Percentiles rank a stretch among this genome's conserved stretches.
Conservation (phyloP, 192 early-diverging fungal genomes). For the Irineochytrium annulatum region DNA sequence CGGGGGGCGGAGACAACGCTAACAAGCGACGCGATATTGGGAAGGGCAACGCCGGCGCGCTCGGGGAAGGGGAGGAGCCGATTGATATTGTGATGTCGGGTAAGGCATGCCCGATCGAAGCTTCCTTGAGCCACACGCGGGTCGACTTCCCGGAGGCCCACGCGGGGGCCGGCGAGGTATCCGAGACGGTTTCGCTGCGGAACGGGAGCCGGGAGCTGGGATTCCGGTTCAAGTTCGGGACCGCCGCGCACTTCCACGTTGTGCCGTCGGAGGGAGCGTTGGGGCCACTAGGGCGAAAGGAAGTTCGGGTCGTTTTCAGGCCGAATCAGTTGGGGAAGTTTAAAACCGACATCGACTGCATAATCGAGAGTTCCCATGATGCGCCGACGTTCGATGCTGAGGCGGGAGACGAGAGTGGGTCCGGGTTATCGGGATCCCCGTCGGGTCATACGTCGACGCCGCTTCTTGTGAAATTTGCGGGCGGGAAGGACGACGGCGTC, state of each 20-base stretch:
- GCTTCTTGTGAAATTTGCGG: background rate
- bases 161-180: background rate
- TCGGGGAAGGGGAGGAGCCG: slow-evolving; percentile 24
- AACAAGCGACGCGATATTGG: background rate
- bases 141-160: slow-evolving; percentile 22
- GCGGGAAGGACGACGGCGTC: too few relatives aligned
- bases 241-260: slow-evolving; percentile 40
- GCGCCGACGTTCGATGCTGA: slow-evolving; percentile 9
- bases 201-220: slow-evolving; percentile 31
- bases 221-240: slow-evolving; percentile 24
- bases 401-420: background rate
- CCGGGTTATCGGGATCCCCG: too few relatives aligned
- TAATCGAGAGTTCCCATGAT: background rate
- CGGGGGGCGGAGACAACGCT: background rate
- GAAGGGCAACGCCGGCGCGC: background rate
- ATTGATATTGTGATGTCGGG: slow-evolving; percentile 31
- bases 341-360: slow-evolving; percentile 16
- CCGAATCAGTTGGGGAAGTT: slow-evolving; percentile 47
- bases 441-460: slow-evolving; percentile 5
- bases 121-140: slow-evolving; percentile 13
- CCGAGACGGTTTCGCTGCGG: slow-evolving; percentile 6
- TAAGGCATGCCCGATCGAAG: slow-evolving; percentile 30
- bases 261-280: slow-evolving; percentile 26
- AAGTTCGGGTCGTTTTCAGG: slow-evolving; percentile 31
- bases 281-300: slow-evolving; percentile 12